Evolutionary conservation across 2,329 filamentous ascomycete species (phyloP), one percentile per base, ranked within the genome.

Genomic region (Cadophora luteo-olivacea): DNA sequence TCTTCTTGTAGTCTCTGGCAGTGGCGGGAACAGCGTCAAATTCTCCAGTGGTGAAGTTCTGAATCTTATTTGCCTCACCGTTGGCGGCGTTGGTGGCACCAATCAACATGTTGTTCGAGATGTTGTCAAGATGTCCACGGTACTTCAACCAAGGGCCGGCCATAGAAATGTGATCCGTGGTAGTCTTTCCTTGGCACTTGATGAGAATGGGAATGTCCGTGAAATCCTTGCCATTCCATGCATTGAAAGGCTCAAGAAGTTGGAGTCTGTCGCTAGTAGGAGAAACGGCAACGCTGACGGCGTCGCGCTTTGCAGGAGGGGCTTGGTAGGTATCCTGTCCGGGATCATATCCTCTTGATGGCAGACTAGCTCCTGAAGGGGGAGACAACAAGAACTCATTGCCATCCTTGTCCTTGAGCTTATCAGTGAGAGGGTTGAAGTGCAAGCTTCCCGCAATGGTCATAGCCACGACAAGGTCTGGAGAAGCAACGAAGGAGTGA

Each of bases 71-170:
- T 78, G 94, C 94, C 86, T 98, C 93, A 70, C 91, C 93, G 84
- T 98, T 99, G 79, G 92, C 94, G 78, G 91, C 90, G 85, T 97
- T 99, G 84, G 94, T 93, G 78, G 96, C 96, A 85, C 95, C 95
- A 77, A 98, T 97, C 81, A 98, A 84, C 93, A 97, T 97, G 89
- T 98, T 98, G 90, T 98, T 97, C 80, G 94, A 97, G 85, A 98
- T 97, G 89, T 98, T 98, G 89, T 97, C 95, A 78, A 98, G 87
- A 81, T 98, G 95, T 72, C 95, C 95, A 88, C 95, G 93, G 89
- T 97, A 98, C 88, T 97, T 97, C 82, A 98, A 86, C 94, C 94
- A 97, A 71, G 94, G 94, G 74, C 94, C 94, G 75, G 94, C 94
- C 93, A 97, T 97, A 71, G 94, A 97, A 83, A 97, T 97, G 85